phyloP scores from a whole-genome alignment of 2,329 filamentous ascomycete species.

The Phialemoniopsis sp. region DNA sequence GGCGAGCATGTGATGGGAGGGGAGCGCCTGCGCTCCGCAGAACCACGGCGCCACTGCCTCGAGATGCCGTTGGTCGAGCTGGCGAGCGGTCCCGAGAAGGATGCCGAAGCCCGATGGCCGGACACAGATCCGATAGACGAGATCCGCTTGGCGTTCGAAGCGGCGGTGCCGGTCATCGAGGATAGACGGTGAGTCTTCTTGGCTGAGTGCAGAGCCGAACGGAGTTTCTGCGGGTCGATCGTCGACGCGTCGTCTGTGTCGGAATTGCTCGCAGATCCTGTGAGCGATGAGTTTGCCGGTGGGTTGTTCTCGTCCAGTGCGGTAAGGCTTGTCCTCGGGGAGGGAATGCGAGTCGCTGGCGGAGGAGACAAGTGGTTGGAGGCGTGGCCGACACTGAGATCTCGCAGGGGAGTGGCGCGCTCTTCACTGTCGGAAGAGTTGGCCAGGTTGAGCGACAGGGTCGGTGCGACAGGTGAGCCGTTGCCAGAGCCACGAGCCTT shows the following conservation, averaged over 20 bases:
- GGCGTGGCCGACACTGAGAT: constrained; percentile 43
- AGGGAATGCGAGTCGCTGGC: constrained; percentile 22
- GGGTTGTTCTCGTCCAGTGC: constrained; percentile 49
- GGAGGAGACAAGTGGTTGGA: constrained; percentile 46
- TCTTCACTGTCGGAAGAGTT: constrained; percentile 39
- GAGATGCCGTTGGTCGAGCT: constrained; percentile 53
- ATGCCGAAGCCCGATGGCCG: constrained; percentile 21
- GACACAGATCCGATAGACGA: constrained; percentile 37
- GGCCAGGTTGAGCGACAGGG: constrained; percentile 52
- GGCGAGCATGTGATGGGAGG: constrained; percentile 51
- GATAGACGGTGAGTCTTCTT: constrained; percentile 39
- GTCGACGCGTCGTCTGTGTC: constrained; percentile 20
- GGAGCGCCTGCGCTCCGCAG: constrained; percentile 44
- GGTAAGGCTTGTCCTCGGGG: constrained; percentile 23
- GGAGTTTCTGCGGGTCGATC: constrained; percentile 50
- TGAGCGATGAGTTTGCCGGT: constrained; percentile 16
- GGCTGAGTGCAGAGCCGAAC: constrained; percentile 48
- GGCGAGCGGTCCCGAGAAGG: constrained; percentile 37
- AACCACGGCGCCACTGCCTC: constrained; percentile 41
- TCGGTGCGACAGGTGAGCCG: constrained; percentile 60
- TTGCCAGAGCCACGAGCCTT: constrained; percentile 39
- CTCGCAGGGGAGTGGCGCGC: constrained; percentile 39
- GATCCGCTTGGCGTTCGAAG: constrained; percentile 34
- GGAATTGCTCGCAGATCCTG: constrained; percentile 25
- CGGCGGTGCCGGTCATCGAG: constrained; percentile 28